Percentiles rank a stretch among this genome's conserved stretches.
Evolutionary conservation across 2,329 filamentous ascomycete genomes (phyloP).

Genomic region (Beauveria sp.): DNA sequence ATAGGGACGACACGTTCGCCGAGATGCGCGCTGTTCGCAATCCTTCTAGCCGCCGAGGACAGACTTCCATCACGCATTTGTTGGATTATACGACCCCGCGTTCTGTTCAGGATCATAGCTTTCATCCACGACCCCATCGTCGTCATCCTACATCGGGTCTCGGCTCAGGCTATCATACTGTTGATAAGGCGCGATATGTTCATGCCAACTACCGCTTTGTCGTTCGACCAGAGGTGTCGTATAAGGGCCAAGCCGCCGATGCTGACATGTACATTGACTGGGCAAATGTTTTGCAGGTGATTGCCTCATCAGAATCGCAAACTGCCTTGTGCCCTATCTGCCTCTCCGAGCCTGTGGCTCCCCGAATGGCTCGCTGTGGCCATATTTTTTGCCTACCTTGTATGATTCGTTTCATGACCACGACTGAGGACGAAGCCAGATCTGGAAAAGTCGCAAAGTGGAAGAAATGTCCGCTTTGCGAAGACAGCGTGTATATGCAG

Average conservation of each 20-base stretch:
- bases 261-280: slow-evolving; percentile 88
- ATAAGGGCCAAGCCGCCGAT: slow-evolving; percentile 72
- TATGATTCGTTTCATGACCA: slow-evolving; percentile 91
- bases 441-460: slow-evolving; percentile 67
- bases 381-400: slow-evolving; percentile 96
- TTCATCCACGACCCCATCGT: slow-evolving; percentile 50
- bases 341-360: slow-evolving; percentile 83
- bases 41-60: slow-evolving; percentile 68
- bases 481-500: slow-evolving; percentile 85
- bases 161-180: slow-evolving; percentile 81
- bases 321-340: slow-evolving; percentile 88
- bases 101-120: slow-evolving; percentile 52
- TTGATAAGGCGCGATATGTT: slow-evolving; percentile 83
- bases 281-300: slow-evolving; percentile 81
- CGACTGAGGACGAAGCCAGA: slow-evolving; percentile 61
- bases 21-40: slow-evolving; percentile 60
- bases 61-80: slow-evolving; percentile 94
- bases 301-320: slow-evolving; percentile 86
- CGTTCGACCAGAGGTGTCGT: slow-evolving; percentile 74
- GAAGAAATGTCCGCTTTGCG: slow-evolving; percentile 96
- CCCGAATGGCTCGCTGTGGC: slow-evolving; percentile 93
- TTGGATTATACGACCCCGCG: slow-evolving; percentile 84
- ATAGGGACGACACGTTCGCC: slow-evolving; percentile 81
- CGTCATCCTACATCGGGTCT: slow-evolving; percentile 75
- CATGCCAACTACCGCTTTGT: slow-evolving; percentile 98